Evolutionary conservation across 495 filamentous ascomycete species (phyloP), one percentile per base, ranked within the genome.

Genomic region (Apodospora peruviana): DNA sequence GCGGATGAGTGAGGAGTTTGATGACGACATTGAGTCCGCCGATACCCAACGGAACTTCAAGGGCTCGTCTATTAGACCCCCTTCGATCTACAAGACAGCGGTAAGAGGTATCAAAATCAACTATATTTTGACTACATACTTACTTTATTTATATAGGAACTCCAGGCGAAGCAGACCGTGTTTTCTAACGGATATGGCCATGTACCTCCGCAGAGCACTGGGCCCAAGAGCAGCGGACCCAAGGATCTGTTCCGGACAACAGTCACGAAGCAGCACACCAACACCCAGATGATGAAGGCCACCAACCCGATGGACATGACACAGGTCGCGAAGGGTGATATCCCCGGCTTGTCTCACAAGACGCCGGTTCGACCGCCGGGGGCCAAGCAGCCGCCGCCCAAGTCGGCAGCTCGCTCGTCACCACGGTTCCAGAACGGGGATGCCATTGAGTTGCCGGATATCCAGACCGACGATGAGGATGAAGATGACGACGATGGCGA

Each of bases 391-490:
- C 65, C 55, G 51, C 64, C 62, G n/a, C 60, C 69, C 40, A 84
- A 82, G 60, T 75, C 78, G 24, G 67, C 71, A 12, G 73, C 77
- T 24, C 81, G 85, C 45, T 82, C 83, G 32, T 88, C 88, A 0
- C 90, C 89, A 9, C 80, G 85, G 43, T 90, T 88, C 60, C 86
- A 81, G 41, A 85, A 81, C 55, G 84, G 86, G 59, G 88, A 96
- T 45, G 78, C 72, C 40, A 89, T 99, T 64, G 78, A 87, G 50
- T 78, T 96, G 27, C 90, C 91, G 0, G 88, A 96, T 57, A 88
- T 97, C 64, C 80, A 86, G 45, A 90, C 91, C 1, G 88, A 95
- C 59, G 85, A 84, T 39, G 87, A 94, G 64, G 86, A 94, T 53
- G 82, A 90, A 34, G 83, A 90, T 51, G 80, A 58, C 37, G 51